Evolutionary conservation across 805 yeast genomes (phyloP).

Genomic region (Henningerozyma blattae): DNA sequence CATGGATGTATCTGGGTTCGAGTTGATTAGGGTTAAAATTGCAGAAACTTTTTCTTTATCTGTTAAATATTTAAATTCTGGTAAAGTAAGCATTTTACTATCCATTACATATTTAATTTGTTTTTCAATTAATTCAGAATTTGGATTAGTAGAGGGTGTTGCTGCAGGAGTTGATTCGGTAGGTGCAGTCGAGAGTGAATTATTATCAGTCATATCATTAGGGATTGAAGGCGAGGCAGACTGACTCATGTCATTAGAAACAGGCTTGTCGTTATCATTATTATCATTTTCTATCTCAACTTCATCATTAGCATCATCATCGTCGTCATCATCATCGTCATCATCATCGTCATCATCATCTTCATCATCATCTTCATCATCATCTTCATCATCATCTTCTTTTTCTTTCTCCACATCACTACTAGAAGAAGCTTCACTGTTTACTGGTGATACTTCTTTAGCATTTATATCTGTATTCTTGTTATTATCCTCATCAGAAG

Average conservation of each 20-base stretch:
- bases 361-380: not conserved
- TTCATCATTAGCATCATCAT: not conserved
- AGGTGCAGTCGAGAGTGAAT: not conserved
- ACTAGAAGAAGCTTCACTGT: no score
- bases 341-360: not conserved
- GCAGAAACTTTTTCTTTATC: slow-evolving; percentile 23
- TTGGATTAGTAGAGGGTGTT: slow-evolving; percentile 5
- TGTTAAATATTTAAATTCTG: slow-evolving; percentile 28
- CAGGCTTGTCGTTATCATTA: not conserved
- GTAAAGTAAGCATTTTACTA: slow-evolving; percentile 16
- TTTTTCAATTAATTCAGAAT: slow-evolving; percentile 17
- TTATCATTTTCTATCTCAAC: not conserved
- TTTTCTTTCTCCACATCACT: no score
- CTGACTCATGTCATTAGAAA: no score
- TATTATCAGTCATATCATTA: not conserved
- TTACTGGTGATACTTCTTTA: no score
- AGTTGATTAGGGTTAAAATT: slow-evolving; percentile 16
- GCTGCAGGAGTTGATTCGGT: not conserved
- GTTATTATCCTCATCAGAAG: not conserved
- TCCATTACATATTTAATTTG: slow-evolving; percentile 21
- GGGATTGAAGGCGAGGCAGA: not conserved
- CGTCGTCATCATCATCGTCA: not conserved
- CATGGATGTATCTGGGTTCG: slow-evolving; percentile 24
- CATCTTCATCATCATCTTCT: not conserved
- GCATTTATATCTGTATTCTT: no score